A percentile compares a stretch with the other conserved stretches of the same genome.
phyloP scores from a whole-genome alignment of 169 alveolate genomes.

The Eimeria zaria region DNA sequence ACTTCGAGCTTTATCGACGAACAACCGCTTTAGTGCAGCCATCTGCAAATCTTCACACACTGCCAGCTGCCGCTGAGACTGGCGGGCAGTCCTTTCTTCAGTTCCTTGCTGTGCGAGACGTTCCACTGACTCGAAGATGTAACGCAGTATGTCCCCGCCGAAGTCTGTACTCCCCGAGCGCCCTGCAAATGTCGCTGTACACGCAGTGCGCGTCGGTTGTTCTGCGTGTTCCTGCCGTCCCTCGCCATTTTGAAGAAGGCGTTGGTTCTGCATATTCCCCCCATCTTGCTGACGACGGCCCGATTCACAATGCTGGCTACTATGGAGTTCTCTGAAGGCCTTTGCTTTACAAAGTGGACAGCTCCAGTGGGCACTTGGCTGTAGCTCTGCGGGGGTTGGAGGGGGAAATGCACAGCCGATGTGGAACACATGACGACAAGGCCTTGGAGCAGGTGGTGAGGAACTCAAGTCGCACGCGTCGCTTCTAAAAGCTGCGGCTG shows the following conservation, averaged over 20 bases:
- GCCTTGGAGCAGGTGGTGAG: conserved; percentile 32
- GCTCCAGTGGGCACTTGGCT: conserved; percentile 77
- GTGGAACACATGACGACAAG: conserved; percentile 75
- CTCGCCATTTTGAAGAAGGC: not conserved
- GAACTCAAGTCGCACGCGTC: not conserved
- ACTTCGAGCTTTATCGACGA: conserved; percentile 66
- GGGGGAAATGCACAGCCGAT: conserved; percentile 78
- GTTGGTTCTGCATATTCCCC: not conserved
- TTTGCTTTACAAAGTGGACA: conserved; percentile 72
- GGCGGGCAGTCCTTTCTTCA: conserved; percentile 30
- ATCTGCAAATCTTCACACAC: conserved; percentile 72
- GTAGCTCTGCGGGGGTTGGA: conserved; percentile 69
- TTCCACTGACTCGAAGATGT: conserved; percentile 46
- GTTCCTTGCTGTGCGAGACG: conserved; percentile 44
- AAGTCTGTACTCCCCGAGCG: not conserved
- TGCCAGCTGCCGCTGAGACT: conserved; percentile 71
- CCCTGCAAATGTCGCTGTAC: not conserved
- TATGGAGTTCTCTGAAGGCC: conserved; percentile 56
- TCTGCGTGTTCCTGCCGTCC: conserved; percentile 11
- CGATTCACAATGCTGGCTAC: not conserved
- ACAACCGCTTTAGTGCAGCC: conserved; percentile 76
- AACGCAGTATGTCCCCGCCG: conserved; percentile 38
- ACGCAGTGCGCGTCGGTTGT: not conserved
- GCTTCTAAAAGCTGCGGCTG: not conserved
- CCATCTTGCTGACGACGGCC: not conserved